Percentiles rank a stretch among this genome's conserved stretches.
phyloP scores from a whole-genome alignment of 129 eudicot species.

The Arctium minus region DNA sequence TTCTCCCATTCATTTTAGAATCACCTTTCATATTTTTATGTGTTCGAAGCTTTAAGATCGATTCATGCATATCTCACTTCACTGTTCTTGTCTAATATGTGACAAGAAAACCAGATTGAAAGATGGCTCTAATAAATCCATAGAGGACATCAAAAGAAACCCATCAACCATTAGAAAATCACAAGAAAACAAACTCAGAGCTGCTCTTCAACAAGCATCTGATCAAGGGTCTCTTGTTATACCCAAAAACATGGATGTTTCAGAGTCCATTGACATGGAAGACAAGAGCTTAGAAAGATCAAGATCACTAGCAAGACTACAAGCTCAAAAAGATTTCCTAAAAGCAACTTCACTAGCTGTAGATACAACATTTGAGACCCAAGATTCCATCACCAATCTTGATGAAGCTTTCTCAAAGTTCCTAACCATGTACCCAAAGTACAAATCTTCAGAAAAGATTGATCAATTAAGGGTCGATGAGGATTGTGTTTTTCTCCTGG shows the following conservation, averaged over 20 bases:
- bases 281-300: conserved; percentile 71
- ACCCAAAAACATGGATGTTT: conserved; percentile 50
- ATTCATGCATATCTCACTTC: conserved; percentile 77
- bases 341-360: conserved; percentile 92
- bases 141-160: conserved; percentile 47
- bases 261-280: conserved; percentile 46
- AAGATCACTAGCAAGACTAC: conserved; percentile 74
- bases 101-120: conserved; percentile 59
- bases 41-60: conserved; percentile 20
- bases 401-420: conserved; percentile 66
- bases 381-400: conserved; percentile 57
- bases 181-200: conserved; percentile 74
- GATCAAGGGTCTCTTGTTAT: conserved; percentile 79
- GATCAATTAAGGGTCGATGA: conserved; percentile 79
- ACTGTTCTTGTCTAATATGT: conserved; percentile 56
- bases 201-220: conserved; percentile 93
- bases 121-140: conserved; percentile 50
- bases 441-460: conserved; percentile 64
- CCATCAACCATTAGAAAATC: conserved; percentile 55
- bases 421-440: conserved; percentile 84
- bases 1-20: conserved; percentile 13
- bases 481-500: conserved; percentile 28
- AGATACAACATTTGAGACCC: conserved; percentile 58
- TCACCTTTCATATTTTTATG: conserved; percentile 19
- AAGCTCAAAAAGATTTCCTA: conserved; percentile 84